These are phyloP conservation scores for Davidsoniella australis DNA, from an alignment of 2,329 filamentous ascomycete genomes.

Conservation along the genomic window DNA sequence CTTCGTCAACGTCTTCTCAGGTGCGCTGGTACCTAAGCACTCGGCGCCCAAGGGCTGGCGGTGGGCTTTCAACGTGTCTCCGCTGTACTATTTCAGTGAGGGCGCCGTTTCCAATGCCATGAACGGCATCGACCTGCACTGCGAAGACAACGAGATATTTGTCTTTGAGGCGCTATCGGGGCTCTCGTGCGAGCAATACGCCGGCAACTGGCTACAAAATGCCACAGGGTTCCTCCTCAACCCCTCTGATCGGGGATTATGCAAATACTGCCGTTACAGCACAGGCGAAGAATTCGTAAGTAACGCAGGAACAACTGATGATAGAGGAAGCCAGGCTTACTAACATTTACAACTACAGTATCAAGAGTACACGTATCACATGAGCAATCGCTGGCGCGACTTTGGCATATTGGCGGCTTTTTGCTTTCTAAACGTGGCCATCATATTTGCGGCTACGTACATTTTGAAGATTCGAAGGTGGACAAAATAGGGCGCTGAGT, in stretches of 20 bases:
- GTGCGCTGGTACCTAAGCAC: background rate
- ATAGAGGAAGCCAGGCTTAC: background rate
- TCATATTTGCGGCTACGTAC: background rate
- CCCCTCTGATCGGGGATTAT: background rate
- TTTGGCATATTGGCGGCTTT: background rate
- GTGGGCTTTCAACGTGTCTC: conserved; percentile 5
- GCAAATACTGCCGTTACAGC: background rate
- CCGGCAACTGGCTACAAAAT: background rate
- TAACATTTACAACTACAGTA: background rate
- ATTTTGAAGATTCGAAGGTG: conserved; percentile 1
- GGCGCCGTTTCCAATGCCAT: background rate
- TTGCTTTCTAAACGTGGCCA: background rate
- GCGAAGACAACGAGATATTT: background rate
- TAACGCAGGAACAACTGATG: background rate
- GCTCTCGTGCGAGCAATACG: background rate
- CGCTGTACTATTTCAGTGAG: conserved; percentile 1
- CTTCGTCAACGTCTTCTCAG: conserved; percentile 1
- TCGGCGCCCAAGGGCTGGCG: background rate
- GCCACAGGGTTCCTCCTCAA: background rate
- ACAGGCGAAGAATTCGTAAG: background rate
- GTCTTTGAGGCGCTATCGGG: background rate
- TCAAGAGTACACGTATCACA: background rate
- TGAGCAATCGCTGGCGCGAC: background rate
- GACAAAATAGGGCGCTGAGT: background rate
- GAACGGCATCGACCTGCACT: background rate